Percentiles rank a stretch among this genome's conserved stretches.
These are phyloP conservation scores for Aspergillus homomorphus DNA, from an alignment of 495 filamentous ascomycete genomes.

Conservation along the genomic window DNA sequence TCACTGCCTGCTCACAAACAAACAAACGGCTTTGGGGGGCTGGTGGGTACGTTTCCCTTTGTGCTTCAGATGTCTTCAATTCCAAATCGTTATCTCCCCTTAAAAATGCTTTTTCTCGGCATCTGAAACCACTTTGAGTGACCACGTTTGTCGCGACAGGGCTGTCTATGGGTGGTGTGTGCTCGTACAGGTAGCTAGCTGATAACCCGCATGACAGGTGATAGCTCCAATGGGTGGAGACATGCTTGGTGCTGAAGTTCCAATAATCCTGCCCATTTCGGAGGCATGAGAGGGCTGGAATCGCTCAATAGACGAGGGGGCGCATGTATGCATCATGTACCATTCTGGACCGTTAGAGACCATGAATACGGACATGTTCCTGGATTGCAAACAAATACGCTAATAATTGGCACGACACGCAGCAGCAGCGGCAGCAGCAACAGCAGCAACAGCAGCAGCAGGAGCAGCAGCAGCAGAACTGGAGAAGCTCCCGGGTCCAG, in stretches of 20 bases:
- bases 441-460: neutral
- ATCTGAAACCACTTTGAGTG: neutral
- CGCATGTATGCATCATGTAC: neutral
- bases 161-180: neutral
- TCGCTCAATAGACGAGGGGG: neutral
- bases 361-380: neutral
- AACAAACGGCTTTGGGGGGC: neutral
- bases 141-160: conserved; percentile 4
- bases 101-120: conserved; percentile 2
- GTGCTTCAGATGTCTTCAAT: neutral
- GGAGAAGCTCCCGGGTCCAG: neutral
- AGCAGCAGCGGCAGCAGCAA: neutral
- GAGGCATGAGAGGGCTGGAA: neutral
- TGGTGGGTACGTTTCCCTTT: neutral
- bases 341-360: conserved; percentile 1
- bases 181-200: neutral
- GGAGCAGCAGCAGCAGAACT: neutral
- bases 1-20: neutral
- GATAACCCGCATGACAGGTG: conserved; percentile 9
- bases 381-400: neutral
- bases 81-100: neutral
- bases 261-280: conserved; percentile 10
- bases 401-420: conserved; percentile 4
- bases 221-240: conserved; percentile 11
- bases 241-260: neutral